Evolutionary conservation across 2,329 filamentous ascomycete species (phyloP).

Genomic region (Penicillium hordei): DNA sequence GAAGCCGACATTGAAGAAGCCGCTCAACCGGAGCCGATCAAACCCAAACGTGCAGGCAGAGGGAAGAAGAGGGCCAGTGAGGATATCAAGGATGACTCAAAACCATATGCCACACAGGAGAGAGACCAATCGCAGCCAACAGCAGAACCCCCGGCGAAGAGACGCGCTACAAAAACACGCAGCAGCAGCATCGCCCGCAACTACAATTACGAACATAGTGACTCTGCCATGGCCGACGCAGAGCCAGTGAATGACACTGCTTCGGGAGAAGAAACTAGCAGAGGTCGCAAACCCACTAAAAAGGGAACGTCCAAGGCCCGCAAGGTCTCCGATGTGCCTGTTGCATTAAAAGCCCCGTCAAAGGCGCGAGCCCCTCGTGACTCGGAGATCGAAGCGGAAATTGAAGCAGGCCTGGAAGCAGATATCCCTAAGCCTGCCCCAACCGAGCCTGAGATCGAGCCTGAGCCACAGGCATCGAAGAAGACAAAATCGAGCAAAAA

Average conservation of each 20-base stretch:
- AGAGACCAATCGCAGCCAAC: slow-evolving; percentile 22
- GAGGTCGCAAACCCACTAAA: slow-evolving; percentile 43
- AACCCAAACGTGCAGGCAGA: slow-evolving; percentile 37
- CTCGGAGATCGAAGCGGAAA: slow-evolving; percentile 64
- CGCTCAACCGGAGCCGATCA: slow-evolving; percentile 32
- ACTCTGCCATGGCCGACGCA: slow-evolving; percentile 42
- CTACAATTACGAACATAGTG: slow-evolving; percentile 28
- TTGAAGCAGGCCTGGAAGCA: slow-evolving; percentile 64
- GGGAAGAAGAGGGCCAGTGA: slow-evolving; percentile 66
- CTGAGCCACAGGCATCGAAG: slow-evolving; percentile 23
- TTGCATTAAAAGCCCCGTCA: slow-evolving; percentile 49
- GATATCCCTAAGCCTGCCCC: slow-evolving; percentile 55
- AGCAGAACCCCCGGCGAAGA: slow-evolving; percentile 54
- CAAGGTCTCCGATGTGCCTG: slow-evolving; percentile 51
- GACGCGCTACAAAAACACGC: slow-evolving; percentile 55
- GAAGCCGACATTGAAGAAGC: slow-evolving; percentile 32
- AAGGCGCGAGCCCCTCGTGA: slow-evolving; percentile 56
- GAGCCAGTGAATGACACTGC: slow-evolving; percentile 20
- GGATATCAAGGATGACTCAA: slow-evolving; percentile 43
- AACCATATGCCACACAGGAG: slow-evolving; percentile 14
- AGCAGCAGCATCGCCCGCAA: slow-evolving; percentile 48
- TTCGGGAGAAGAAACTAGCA: slow-evolving; percentile 44
- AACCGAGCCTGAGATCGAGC: slow-evolving; percentile 24
- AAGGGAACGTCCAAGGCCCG: slow-evolving; percentile 47
- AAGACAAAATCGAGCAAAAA: slow-evolving; percentile 35